These are phyloP conservation scores for Pistacia vera DNA, from an alignment of 345 rosid genomes.

Conservation along the genomic window DNA sequence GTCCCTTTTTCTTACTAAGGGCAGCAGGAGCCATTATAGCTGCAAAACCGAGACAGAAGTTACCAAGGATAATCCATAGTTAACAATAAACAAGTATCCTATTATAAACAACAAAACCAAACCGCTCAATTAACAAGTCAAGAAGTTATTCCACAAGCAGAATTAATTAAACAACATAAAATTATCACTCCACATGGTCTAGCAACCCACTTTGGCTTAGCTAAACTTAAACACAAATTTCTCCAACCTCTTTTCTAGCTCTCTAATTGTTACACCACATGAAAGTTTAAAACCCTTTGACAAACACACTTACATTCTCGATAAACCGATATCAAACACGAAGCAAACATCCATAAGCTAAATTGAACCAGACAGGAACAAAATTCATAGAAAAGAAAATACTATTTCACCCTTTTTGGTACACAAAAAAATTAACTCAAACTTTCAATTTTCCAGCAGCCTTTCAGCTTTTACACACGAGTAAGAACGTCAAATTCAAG, in stretches of 20 bases:
- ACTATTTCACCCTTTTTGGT: background rate
- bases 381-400: background rate
- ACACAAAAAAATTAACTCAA: no score
- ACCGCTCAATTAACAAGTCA: background rate
- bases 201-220: background rate
- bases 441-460: background rate
- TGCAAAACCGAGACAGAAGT: slow-evolving; percentile 1
- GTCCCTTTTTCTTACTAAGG: slow-evolving; percentile 53
- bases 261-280: background rate
- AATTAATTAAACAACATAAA: no score
- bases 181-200: no score
- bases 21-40: slow-evolving; percentile 44
- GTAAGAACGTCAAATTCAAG: background rate
- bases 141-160: no score
- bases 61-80: background rate
- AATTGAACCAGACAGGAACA: background rate
- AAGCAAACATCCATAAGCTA: background rate
- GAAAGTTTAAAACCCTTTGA: background rate
- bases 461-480: background rate
- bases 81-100: background rate
- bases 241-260: no score
- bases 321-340: background rate
- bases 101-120: background rate
- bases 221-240: background rate
- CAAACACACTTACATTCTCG: background rate